Percentiles rank a stretch among this genome's conserved stretches.
Conservation (phyloP, 306 rosid species). For the Glycine soja region DNA sequence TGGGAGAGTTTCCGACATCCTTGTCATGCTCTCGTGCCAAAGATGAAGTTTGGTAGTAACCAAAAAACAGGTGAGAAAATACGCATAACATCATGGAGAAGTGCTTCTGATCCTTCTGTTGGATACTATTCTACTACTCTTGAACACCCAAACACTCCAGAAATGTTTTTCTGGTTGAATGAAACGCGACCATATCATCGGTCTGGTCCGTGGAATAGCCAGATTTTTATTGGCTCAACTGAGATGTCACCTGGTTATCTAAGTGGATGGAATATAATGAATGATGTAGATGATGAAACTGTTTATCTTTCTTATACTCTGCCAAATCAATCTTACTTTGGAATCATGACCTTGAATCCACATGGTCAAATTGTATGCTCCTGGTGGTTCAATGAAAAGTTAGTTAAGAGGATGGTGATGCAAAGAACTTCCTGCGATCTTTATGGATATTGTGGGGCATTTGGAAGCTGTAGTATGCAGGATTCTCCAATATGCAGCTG, state of each 20-base stretch:
- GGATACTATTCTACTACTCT: constrained; percentile 35
- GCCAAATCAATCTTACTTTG: background rate
- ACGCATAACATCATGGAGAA: constrained; percentile 36
- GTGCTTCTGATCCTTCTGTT: constrained; percentile 33
- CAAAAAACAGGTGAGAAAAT: constrained; percentile 23
- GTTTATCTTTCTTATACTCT: background rate
- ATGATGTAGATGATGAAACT: constrained; percentile 10
- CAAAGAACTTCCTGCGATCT: constrained; percentile 17
- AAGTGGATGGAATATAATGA: background rate
- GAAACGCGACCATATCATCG: constrained; percentile 38
- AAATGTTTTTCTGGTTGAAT: constrained; percentile 44
- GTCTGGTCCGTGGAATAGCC: constrained; percentile 34
- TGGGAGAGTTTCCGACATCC: constrained; percentile 57
- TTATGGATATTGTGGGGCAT: constrained; percentile 33
- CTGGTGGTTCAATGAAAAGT: background rate
- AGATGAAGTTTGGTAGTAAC: background rate
- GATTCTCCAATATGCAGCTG: constrained; percentile 50
- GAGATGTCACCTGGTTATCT: background rate
- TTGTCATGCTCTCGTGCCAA: background rate
- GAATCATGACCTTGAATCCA: background rate
- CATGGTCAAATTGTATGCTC: constrained; percentile 35
- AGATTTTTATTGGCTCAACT: constrained; percentile 41
- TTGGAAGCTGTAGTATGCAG: constrained; percentile 35
- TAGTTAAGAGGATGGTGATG: too few relatives aligned
- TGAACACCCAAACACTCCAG: constrained; percentile 13